Evolutionary conservation across 2,329 filamentous ascomycete genomes (phyloP), one percentile per base, ranked within the genome.

Genomic region (Hypomyces rosellus): DNA sequence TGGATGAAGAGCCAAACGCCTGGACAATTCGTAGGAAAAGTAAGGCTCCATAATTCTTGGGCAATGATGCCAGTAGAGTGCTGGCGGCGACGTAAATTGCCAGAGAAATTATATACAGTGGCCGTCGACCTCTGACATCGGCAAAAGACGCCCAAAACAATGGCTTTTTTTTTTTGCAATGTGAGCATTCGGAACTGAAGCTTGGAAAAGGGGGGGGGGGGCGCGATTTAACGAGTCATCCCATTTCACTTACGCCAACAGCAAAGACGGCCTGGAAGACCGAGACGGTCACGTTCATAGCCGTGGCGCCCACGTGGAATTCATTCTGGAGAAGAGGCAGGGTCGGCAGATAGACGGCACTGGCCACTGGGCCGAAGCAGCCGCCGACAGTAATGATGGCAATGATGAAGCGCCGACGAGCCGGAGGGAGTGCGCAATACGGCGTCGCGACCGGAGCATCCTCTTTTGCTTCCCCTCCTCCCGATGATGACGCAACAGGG

Each of bases 201-300:
- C 14, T 20, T 14, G 5, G 12, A 38, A 5, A 38, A 8, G 13
- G 13, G 36, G 13, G 36, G 36, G 36, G 13, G 13, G 4, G 4
- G 22, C 4, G 22, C 22, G 7, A n/a, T n/a, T 25, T 4, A 25
- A 7, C 7, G 13, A 8, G 15, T 38, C 36, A 41, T 41, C n/a
- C n/a, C n/a, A n/a, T 16, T 14, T 22, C 6, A 58, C 63, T 53
- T 48, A 66, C 63, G 8, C 65, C 65, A 14, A 74, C 46, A 14
- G 70, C 71, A 50, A 74, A 74, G 1, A 71, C 64, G 9, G 66
- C 61, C 69, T 71, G 72, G 55, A 72, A 74, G 4, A 73, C 65
- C 1, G 68, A 66, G n/a, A 74, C 69, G 0, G 72, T 72, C 3
- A 64, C 69, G 54, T 74, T 74, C 36, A 74, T 67, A 2, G 59